Evolutionary conservation across 306 rosid species (phyloP).

Genomic region (Prunus salicina): DNA sequence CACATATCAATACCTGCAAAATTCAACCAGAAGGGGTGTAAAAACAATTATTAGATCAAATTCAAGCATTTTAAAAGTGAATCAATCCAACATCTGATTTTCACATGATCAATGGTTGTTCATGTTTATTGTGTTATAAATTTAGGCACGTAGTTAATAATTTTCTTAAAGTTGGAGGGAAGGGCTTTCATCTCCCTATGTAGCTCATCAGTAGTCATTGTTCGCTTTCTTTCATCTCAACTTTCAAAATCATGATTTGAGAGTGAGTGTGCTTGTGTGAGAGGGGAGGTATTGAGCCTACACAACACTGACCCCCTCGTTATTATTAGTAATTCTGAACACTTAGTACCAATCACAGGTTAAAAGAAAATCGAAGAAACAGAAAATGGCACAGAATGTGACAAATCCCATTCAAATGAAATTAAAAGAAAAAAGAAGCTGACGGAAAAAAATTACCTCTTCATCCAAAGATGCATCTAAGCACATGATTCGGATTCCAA

Average conservation of each 20-base stretch:
- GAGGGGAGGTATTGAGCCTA: not conserved
- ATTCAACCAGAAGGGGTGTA: not conserved
- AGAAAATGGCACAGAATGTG: no score
- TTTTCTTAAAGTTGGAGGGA: not conserved
- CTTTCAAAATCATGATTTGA: not conserved
- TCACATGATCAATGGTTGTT: not conserved
- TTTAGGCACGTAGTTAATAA: not conserved
- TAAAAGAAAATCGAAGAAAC: not conserved
- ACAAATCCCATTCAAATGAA: conserved; percentile 3
- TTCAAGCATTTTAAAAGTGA: not conserved
- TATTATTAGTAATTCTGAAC: conserved; percentile 6
- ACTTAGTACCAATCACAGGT: not conserved
- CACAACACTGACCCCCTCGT: conserved; percentile 1
- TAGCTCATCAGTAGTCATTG: not conserved
- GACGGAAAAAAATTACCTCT: conserved; percentile 55
- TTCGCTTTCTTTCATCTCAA: not conserved
- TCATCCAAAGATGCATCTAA: conserved; percentile 74
- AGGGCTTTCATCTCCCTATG: not conserved
- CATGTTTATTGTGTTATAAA: not conserved
- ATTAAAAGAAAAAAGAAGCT: not conserved
- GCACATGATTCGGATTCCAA: conserved; percentile 75
- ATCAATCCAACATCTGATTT: not conserved
- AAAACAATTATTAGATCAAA: not conserved
- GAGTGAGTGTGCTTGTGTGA: not conserved
- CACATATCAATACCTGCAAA: conserved; percentile 80